Base-by-base conservation (phyloP, 495 filamentous ascomycete species). In the Collariella sp. region DNA sequence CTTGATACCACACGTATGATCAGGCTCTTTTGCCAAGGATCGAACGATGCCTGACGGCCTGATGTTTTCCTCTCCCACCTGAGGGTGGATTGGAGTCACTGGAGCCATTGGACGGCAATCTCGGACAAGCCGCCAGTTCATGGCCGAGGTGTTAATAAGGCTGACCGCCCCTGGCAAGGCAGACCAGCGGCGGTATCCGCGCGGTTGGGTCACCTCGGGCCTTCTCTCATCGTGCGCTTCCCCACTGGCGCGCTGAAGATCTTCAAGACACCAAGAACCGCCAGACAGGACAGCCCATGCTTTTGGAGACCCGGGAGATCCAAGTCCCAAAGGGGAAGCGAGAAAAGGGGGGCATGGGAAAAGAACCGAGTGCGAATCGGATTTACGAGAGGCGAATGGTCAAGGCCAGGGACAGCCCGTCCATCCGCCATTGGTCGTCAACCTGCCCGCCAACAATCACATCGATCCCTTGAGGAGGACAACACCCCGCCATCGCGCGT, bases 311-410 rank as follows among this genome's bases (percentile, higher is more conserved):
- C n/a, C n/a, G n/a, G n/a, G n/a, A n/a, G n/a, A n/a, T n/a, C n/a
- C n/a, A 20, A 52, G 0, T 23, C 26, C 48, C 48, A 50, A 41
- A 31, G 16, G 10, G 48, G 22, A 31, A 41, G 36, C 22, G 6
- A 50, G 22, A 9, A 41, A 50, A 50, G 11, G 23, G 23, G 36
- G 48, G 15, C 29, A 29, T 26, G 16, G 18, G 19, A 33, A 15
- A 42, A 24, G 18, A 50, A 18, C 47, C 49, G 49, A 52, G 34
- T 24, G 20, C 48, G 47, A 39, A 51, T 51, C 38, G 48, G 48
- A 51, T 42, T 26, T 20, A 22, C 22, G 16, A 50, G 26, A 9
- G 4, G 4, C 26, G 26, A 19, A 19, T 26, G 31, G 5, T 50
- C 34, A 31, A 26, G n/a, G 15, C 47, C 22, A 50, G 20, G 35